Evolutionary conservation across 2,329 filamentous ascomycete species (phyloP).

Genomic region (Fusarium sp.): DNA sequence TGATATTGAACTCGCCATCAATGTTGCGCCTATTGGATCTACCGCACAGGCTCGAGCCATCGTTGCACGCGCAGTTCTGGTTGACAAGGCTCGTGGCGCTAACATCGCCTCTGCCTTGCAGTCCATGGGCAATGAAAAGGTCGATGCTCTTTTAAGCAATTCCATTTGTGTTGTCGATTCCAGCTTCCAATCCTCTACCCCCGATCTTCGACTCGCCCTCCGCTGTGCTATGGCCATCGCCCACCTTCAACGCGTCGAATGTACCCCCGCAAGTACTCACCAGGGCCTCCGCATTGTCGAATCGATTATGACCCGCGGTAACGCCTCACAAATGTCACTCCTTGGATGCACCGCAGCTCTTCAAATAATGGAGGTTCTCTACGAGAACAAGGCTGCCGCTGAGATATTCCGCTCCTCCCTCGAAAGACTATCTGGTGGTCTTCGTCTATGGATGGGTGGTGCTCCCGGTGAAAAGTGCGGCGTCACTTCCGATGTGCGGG

Average conservation of each 20-base stretch:
- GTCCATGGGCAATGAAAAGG: constrained; percentile 58
- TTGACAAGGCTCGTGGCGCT: constrained; percentile 65
- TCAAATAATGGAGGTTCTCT: constrained; percentile 68
- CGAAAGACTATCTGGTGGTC: constrained; percentile 68
- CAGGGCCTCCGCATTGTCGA: constrained; percentile 64
- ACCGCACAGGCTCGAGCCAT: constrained; percentile 74
- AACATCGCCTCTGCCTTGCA: constrained; percentile 70
- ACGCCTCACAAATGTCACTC: constrained; percentile 63
- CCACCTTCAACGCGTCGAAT: constrained; percentile 64
- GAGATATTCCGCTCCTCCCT: constrained; percentile 63
- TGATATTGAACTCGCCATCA: constrained; percentile 76
- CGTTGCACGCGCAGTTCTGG: constrained; percentile 69
- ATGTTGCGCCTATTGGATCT: constrained; percentile 82
- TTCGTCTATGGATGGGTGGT: constrained; percentile 73
- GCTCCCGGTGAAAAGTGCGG: constrained; percentile 64
- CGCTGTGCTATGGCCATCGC: constrained; percentile 72
- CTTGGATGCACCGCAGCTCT: constrained; percentile 72
- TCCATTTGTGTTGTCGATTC: constrained; percentile 62
- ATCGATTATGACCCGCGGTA: constrained; percentile 61
- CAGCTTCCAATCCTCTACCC: constrained; percentile 57
- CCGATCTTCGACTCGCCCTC: constrained; percentile 69
- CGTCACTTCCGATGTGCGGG: constrained; percentile 65
- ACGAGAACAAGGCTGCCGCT: constrained; percentile 61
- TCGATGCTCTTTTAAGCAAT: constrained; percentile 44
- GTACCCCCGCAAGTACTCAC: constrained; percentile 52